Base-by-base conservation (phyloP, 768 basidiomycete species). In the Mycena crocata region DNA sequence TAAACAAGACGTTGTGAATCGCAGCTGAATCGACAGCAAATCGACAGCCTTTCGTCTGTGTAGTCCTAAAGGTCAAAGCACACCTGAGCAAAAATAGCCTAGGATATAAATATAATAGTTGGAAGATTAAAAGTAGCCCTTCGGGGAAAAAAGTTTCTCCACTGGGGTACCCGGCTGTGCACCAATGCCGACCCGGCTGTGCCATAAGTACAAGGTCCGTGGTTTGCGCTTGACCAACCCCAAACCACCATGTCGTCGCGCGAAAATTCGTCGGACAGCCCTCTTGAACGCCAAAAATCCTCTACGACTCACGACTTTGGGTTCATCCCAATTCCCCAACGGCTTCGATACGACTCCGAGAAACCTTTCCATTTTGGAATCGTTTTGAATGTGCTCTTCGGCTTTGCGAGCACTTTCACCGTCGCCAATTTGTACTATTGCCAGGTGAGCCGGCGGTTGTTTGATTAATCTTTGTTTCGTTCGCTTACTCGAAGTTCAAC, bases 401-500 rank as follows among this genome's bases (percentile, higher is more conserved):
- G 89, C 21, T 81, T 89, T 66, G 87, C 85, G 28, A 86, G 88
- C 68, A 91, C 89, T 31, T 86, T 88, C 71, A 82, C 80, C 45
- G 89, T 89, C 17, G 85, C 88, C n/a, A 95, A 95, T 72, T 74
- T 95, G 51, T 95, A 94, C 73, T 95, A 94, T 70, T 92, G 90
- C 66, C 92, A 93, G 57, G 68, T 66, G 56, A 15, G 54, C 5
- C n/a, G n/a, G n/a, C n/a, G n/a, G 23, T n/a, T n/a, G n/a, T 0
- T 17, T 26, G 5, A 30, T 37, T 9, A 14, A 39, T 17, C 12
- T 23, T 26, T 39, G 12, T 23, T 28, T 3, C 6, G 7, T 21
- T 28, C 7, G 35, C 19, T 40, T 46, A 35, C 5, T 5, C 7
- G 13, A 2, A 1, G 17, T 17, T 13, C 8, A 31, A 40, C 14